Percentiles rank a stretch among this genome's conserved stretches.
These are phyloP conservation scores for Ormosia semicastrata DNA, from an alignment of 306 rosid species.

Conservation along the genomic window DNA sequence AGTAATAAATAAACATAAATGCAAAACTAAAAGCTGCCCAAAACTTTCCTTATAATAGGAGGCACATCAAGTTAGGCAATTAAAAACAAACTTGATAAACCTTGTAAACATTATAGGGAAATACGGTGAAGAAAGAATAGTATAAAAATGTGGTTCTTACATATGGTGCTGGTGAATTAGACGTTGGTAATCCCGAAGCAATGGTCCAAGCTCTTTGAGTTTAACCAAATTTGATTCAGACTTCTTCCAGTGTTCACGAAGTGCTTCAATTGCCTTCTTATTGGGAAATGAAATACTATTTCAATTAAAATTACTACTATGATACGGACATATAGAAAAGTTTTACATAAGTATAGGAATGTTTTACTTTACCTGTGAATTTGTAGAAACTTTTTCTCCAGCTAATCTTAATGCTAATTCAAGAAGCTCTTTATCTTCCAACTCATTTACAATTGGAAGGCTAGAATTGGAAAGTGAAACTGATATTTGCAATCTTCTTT, in stretches of 20 bases:
- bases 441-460: conserved; percentile 59
- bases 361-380: conserved; percentile 33
- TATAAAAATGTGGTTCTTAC: conserved; percentile 48
- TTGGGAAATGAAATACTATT: conserved; percentile 13
- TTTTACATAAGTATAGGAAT: conserved; percentile 5
- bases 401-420: conserved; percentile 62
- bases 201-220: conserved; percentile 84
- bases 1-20: not conserved
- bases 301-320: conserved; percentile 13
- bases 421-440: conserved; percentile 71
- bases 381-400: conserved; percentile 48
- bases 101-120: not conserved
- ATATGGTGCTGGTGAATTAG: conserved; percentile 47
- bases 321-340: not conserved
- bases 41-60: conserved; percentile 1
- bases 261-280: conserved; percentile 55
- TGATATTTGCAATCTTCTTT: conserved; percentile 63
- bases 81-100: not conserved
- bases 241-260: conserved; percentile 80
- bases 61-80: conserved; percentile 4
- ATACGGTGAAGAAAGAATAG: conserved; percentile 10
- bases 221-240: conserved; percentile 64
- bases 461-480: conserved; percentile 55
- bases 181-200: conserved; percentile 90
- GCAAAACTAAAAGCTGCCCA: conserved; percentile 9